Evolutionary conservation across 2,329 filamentous ascomycete genomes (phyloP), one percentile per base, ranked within the genome.

Genomic region (Didymella exigua): DNA sequence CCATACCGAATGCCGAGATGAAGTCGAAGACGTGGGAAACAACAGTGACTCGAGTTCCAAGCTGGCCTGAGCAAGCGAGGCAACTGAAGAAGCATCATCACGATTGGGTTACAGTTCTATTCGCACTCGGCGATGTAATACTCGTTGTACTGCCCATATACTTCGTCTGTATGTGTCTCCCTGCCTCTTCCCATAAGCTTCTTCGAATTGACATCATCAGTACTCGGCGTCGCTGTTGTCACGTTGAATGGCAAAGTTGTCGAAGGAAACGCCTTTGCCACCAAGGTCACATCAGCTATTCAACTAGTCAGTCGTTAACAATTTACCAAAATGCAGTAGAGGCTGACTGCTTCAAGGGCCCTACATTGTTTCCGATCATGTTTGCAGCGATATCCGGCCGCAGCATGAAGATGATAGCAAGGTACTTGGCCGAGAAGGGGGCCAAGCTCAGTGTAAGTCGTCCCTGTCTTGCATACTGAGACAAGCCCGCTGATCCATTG

Each of bases 321-420:
- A 13, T 37, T 10, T 2, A 29, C 16, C 5, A 9, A 9, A 23
- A 9, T 7, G 5, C n/a, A 5, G 16, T 21, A 11, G 10, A 11
- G 1, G 9, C 29, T 33, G 30, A 50, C 18, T 14, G 2, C 11
- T 34, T 24, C 29, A 72, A 72, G 66, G 67, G 71, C 14, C 73
- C 74, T 2, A 74, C 73, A 0, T 49, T 76, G 9, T 76, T 72
- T 29, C 74, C 73, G 0, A 73, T 76, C 11, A 26, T 74, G 0
- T 76, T 76, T 33, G 71, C 73, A 0, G 73, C 74, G 0, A 70
- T 76, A 0, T 59, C 51, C 24, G 73, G 73, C 1, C 58, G 69
- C 9, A 72, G 72, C 16, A 65, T 75, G 59, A 74, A 74, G 37
- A 74, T 72, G 63, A 66, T 75, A 14, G 70, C 73, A 0, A 31